Percentiles rank a stretch among this genome's conserved stretches.
Conservation (phyloP, 257 asterid species). For the Fraxinus pennsylvanica region DNA sequence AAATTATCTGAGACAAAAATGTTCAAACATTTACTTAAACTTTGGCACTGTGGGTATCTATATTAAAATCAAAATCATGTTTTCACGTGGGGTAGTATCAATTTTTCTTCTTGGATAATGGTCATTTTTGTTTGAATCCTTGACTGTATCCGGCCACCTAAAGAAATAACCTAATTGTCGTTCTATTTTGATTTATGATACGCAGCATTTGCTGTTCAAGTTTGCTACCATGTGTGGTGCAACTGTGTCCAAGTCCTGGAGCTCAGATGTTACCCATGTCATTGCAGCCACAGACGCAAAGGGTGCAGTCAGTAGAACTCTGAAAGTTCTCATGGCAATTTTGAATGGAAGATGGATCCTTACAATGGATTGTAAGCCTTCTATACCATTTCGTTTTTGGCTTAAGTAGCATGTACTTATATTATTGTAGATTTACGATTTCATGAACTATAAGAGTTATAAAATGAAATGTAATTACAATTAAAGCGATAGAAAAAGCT, state of each 20-base stretch:
- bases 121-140: not conserved
- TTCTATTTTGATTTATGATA: constrained; percentile 13
- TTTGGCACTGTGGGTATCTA: not conserved
- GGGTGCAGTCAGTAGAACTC: constrained; percentile 83
- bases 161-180: constrained; percentile 24
- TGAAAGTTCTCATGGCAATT: constrained; percentile 89
- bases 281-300: constrained; percentile 74
- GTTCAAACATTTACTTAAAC: not conserved
- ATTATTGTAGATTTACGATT: not conserved
- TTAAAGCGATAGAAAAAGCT: not conserved
- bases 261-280: constrained; percentile 77
- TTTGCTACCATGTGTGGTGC: constrained; percentile 69
- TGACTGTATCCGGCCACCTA: not conserved
- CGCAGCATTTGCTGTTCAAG: constrained; percentile 57
- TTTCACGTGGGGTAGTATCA: not conserved
- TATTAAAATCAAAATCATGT: not conserved
- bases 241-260: constrained; percentile 67
- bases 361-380: constrained; percentile 71
- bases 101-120: not conserved
- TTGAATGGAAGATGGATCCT: constrained; percentile 84
- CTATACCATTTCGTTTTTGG: not conserved
- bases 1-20: not conserved
- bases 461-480: not conserved
- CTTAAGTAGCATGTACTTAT: not conserved
- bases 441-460: not conserved